Evolutionary conservation across 306 rosid genomes (phyloP), one percentile per base, ranked within the genome.

Genomic region (Glycyrrhiza uralensis): DNA sequence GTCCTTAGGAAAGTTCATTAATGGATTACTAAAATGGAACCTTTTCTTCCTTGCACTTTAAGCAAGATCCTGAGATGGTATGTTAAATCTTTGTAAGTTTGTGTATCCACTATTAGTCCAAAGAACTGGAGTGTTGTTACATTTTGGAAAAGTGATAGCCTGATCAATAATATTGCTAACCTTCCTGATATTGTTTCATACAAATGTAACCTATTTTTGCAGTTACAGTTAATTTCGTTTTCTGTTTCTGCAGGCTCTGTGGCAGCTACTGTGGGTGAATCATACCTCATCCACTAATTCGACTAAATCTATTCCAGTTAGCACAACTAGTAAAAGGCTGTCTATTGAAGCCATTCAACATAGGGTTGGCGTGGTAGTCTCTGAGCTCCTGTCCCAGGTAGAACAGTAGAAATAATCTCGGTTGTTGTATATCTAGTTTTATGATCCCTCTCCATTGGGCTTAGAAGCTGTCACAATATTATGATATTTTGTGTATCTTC

Each of bases 351-450:
- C 83, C 69, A 84, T 91, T 71, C 98, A 91, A 82, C 88, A 82
- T 59, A 83, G 96, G 87, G 97, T 91, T 81, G 83, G 95, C 84
- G 71, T 82, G 60, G 98, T 87, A 17, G 94, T 87, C 32, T 83
- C 97, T 49, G 98, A 89, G 77, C 98, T 94, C 73, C 88, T 94
- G 45, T 91, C 91, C 65, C 99, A 94, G 99, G 97, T 91, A 80
- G 38, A 75, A 64, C 52, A 87, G 88, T 89, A 81, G 28, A 71
- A 64, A 64, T 23, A 36, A 63, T 73, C 71, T 69, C 54, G 4
- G 32, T 66, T 62, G 50, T 50, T 32, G 23, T 66, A 61, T 78
- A 41, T 28, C 33, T 69, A 22, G 32, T 79, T 69, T 70, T 15
- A 18, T 67, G 44, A 24, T 66, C 57, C 4, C 61, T 64, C 64